Percentiles rank a stretch among this genome's conserved stretches.
phyloP scores from a whole-genome alignment of 495 filamentous ascomycete species.

The Neurospora tetrasperma region DNA sequence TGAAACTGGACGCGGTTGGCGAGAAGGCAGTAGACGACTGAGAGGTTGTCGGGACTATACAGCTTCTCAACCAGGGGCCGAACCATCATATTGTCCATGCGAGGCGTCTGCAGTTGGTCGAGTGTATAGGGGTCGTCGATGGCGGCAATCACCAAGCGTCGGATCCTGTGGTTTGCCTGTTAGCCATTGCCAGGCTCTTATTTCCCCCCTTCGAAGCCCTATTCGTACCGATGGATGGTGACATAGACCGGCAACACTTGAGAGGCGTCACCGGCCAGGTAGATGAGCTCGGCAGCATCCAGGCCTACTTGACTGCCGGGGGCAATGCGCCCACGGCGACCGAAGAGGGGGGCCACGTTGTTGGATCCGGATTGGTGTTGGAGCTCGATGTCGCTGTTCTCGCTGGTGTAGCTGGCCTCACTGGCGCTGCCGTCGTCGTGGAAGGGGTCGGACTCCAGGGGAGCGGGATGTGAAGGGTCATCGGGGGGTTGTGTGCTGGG shows the following conservation, averaged over 20 bases:
- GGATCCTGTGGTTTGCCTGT: slow-evolving; percentile 12
- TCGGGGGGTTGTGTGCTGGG: not conserved
- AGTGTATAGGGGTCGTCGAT: slow-evolving; percentile 51
- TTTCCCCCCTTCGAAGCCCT: slow-evolving; percentile 12
- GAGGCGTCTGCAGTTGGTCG: slow-evolving; percentile 47
- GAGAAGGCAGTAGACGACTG: slow-evolving; percentile 52
- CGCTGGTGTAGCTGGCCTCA: not conserved
- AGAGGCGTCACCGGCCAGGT: slow-evolving; percentile 2
- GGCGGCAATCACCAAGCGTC: slow-evolving; percentile 19
- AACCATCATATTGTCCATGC: slow-evolving; percentile 48
- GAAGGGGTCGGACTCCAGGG: not conserved
- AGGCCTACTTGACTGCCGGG: slow-evolving; percentile 1
- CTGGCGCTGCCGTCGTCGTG: not conserved
- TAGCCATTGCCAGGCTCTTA: slow-evolving; percentile 25
- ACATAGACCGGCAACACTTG: slow-evolving; percentile 30
- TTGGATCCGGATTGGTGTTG: slow-evolving; percentile 16
- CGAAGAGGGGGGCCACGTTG: slow-evolving; percentile 13
- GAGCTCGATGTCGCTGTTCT: slow-evolving; percentile 12
- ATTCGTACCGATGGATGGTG: slow-evolving; percentile 34
- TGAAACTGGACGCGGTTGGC: slow-evolving; percentile 56
- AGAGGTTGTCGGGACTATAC: slow-evolving; percentile 47
- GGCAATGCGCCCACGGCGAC: slow-evolving; percentile 8
- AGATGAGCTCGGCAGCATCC: slow-evolving; percentile 2
- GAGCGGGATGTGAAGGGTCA: not conserved
- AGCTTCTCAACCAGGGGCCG: slow-evolving; percentile 51